Conservation (phyloP, 345 rosid species). For the Linum trigynum region DNA sequence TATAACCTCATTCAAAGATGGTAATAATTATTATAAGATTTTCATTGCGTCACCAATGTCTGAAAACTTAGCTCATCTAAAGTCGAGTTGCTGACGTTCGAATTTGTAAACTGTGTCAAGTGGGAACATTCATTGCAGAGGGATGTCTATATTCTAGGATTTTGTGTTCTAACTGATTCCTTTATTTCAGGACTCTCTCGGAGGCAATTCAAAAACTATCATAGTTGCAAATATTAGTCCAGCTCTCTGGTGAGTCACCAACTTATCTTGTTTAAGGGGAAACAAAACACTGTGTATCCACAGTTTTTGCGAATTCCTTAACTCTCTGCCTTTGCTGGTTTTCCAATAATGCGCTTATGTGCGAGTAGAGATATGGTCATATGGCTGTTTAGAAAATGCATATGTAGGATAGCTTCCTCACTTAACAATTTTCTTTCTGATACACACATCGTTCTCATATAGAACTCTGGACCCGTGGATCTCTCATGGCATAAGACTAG, state of each 20-base stretch:
- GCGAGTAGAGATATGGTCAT: no score
- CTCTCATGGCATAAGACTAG: neutral
- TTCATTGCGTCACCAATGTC: neutral
- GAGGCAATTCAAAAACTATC: constrained; percentile 95
- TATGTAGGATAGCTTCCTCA: neutral
- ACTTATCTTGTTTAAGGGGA: no score
- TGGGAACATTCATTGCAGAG: neutral
- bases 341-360: neutral
- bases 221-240: constrained; percentile 96
- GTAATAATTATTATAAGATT: neutral
- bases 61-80: neutral
- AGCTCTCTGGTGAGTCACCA: constrained; percentile 57
- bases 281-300: no score
- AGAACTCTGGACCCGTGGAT: neutral
- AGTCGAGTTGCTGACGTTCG: neutral
- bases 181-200: constrained; percentile 72
- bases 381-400: neutral
- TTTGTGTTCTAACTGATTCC: constrained; percentile 3
- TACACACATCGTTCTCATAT: no score
- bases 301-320: no score
- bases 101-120: neutral
- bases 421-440: neutral
- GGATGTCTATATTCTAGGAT: neutral
- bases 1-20: neutral
- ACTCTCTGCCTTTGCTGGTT: neutral